Base-by-base conservation (phyloP, 805 yeast species). In the Candida golubevii region DNA sequence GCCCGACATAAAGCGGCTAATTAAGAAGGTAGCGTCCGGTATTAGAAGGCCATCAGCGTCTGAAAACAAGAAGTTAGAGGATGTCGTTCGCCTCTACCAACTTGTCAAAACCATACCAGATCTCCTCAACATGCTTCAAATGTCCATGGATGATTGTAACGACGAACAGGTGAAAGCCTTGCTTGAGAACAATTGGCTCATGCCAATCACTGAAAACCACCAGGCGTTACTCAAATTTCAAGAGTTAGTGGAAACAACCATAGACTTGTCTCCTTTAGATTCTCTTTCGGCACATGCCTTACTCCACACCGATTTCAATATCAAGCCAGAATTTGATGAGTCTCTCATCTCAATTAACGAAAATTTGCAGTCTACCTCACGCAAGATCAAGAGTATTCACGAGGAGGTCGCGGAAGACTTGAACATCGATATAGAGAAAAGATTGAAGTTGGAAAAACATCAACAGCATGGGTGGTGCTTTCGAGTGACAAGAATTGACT, bases 401-500 rank as follows among this genome's bases (percentile, higher is more conserved):
- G 61, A 68, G 35, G 74, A 75, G 6, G 82, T 82, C 3, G 88
- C 85, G 1, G 86, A 83, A 30, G 93, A 85, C 53, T 74, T 93
- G 32, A 77, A 78, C 11, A 79, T 89, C 64, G 98, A 90, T 47
- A 72, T 84, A 3, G 96, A 88, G 46, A 88, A 89, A 67, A 89
- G 89, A 62, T 74, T 93, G 51, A 93, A 93, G 62, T 67, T 93
- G 39, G 99, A 93, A 61, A 80, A 85, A 44, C 96, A 91, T 59
- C 85, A 78, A 49, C 79, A 77, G 26, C 95, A 88, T 62, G 97
- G 97, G 15, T 90, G 96, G 95, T 88, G 97, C 62, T 79, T 91
- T 75, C 75, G 98, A 54, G 77, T 93, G 18, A 93, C 99, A 1
- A 78, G 99, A 62, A 83, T 80, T 44, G 98, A 93, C 58, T 90